A percentile compares a stretch with the other conserved stretches of the same genome.
Conservation (phyloP, 2,329 filamentous ascomycete genomes). For the Nothophoma quercina region DNA sequence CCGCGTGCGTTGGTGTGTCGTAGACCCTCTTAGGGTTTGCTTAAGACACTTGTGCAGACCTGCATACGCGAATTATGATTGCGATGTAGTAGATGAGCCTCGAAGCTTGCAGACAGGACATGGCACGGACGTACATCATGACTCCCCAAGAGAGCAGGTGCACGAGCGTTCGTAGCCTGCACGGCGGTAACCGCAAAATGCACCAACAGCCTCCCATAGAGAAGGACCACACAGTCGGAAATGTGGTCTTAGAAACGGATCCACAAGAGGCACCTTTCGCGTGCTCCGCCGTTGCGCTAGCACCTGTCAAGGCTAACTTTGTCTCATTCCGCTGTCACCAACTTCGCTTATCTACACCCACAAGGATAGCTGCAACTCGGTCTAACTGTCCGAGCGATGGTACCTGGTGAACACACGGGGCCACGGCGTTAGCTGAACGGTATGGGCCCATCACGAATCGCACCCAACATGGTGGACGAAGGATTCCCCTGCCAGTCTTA, state of each 20-base stretch:
- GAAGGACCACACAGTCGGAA: background rate
- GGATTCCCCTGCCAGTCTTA: slow-evolving; percentile 1
- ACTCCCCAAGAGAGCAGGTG: background rate
- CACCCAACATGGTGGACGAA: background rate
- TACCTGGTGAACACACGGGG: slow-evolving; percentile 1
- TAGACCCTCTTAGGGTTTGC: background rate
- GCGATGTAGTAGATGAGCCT: background rate
- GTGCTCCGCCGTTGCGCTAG: slow-evolving; percentile 1
- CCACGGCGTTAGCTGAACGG: background rate
- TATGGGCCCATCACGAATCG: slow-evolving; percentile 5
- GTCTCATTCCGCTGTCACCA: slow-evolving; percentile 1
- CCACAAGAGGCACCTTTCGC: background rate
- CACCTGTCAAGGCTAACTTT: background rate
- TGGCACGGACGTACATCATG: slow-evolving; percentile 2
- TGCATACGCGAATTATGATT: background rate
- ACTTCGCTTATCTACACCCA: slow-evolving; percentile 2
- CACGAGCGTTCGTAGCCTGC: background rate
- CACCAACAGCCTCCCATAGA: background rate
- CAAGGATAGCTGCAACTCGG: background rate
- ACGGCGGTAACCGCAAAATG: background rate
- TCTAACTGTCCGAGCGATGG: background rate
- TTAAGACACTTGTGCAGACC: background rate
- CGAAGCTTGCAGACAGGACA: background rate
- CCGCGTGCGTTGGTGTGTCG: background rate
- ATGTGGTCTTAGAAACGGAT: background rate